phyloP scores from a whole-genome alignment of 495 filamentous ascomycete species.

The Aspergillus carlsbadensis region DNA sequence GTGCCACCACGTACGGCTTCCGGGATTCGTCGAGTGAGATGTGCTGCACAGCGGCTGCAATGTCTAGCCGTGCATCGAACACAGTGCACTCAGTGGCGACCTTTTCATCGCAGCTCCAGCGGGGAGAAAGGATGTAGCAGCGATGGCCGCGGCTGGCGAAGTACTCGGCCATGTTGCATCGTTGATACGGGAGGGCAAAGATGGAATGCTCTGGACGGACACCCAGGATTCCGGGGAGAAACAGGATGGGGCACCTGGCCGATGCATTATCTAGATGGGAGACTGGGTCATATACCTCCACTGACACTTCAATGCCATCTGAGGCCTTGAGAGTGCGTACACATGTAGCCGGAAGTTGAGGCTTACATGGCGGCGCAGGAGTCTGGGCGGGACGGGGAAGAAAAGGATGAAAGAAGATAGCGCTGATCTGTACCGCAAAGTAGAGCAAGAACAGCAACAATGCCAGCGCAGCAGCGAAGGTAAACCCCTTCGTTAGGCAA shows the following conservation, averaged over 20 bases:
- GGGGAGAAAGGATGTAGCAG: constrained; percentile 58
- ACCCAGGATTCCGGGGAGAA: constrained; percentile 55
- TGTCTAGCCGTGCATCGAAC: constrained; percentile 62
- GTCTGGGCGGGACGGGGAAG: constrained; percentile 2
- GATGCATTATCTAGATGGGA: too few species aligned
- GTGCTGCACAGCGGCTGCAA: constrained; percentile 55
- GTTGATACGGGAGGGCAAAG: constrained; percentile 63
- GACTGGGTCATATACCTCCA: constrained; percentile 11
- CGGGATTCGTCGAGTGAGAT: constrained; percentile 41
- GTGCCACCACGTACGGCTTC: constrained; percentile 58
- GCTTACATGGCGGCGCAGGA: neutral
- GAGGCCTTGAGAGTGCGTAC: neutral
- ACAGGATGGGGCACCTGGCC: constrained; percentile 4
- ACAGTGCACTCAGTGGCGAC: constrained; percentile 57
- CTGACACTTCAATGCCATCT: neutral
- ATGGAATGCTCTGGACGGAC: constrained; percentile 63
- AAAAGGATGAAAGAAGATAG: constrained; percentile 56
- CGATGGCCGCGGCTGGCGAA: constrained; percentile 60
- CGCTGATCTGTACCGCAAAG: constrained; percentile 54
- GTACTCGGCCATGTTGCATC: constrained; percentile 63
- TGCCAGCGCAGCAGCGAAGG: neutral
- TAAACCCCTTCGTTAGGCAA: constrained; percentile 15
- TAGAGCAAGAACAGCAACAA: constrained; percentile 38
- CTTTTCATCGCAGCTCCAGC: constrained; percentile 55
- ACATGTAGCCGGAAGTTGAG: neutral